Conservation (phyloP, 768 basidiomycete species). For the Inosperma sp. region DNA sequence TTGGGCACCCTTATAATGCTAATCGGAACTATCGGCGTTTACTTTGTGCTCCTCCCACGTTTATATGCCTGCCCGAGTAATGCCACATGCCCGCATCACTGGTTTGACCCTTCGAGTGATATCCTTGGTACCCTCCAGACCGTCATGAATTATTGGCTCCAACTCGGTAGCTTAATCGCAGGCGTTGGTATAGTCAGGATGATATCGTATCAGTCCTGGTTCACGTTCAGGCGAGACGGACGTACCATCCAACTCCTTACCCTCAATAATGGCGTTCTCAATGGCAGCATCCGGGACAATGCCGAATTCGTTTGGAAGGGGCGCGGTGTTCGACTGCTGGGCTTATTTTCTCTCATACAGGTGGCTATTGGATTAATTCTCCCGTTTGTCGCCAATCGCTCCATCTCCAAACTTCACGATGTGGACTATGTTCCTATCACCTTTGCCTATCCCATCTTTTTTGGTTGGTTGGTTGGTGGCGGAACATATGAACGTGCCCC, state of each 20-base stretch:
- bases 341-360: no score
- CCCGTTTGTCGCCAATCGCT: no score
- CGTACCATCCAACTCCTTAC: background rate
- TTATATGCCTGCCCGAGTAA: background rate
- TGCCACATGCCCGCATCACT: no score
- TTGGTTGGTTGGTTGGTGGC: no score
- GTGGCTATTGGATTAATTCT: no score
- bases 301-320: no score
- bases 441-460: no score
- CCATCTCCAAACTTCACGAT: no score
- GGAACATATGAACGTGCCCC: no score
- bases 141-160: background rate
- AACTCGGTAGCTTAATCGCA: background rate
- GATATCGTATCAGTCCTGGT: background rate
- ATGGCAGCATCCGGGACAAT: background rate
- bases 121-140: background rate
- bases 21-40: background rate
- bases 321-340: no score
- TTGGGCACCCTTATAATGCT: background rate
- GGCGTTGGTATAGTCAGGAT: background rate
- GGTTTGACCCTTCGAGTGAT: no score
- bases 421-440: no score
- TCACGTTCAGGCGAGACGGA: background rate
- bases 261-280: background rate
- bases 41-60: background rate